These are phyloP conservation scores for Hypoxylon trugodes DNA, from an alignment of 495 filamentous ascomycete species.

Conservation along the genomic window DNA sequence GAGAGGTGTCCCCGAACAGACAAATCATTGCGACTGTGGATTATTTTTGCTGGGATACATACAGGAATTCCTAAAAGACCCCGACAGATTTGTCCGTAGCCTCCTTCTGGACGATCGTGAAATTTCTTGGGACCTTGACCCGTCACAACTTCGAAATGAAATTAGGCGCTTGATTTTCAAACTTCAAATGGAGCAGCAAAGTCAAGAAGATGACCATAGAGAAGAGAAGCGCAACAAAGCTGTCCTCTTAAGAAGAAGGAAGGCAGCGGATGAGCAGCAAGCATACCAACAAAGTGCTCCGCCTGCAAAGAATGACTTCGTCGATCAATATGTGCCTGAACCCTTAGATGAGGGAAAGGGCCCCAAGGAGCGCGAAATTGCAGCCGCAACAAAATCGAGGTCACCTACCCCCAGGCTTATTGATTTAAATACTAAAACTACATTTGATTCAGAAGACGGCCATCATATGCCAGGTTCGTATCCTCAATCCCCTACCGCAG, in stretches of 20 bases:
- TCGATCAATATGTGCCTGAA: background rate
- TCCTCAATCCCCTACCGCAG: conserved; percentile 27
- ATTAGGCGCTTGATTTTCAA: conserved; percentile 51
- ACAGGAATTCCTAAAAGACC: conserved; percentile 76
- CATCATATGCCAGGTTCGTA: conserved; percentile 16
- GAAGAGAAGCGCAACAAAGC: conserved; percentile 34
- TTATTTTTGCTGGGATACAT: conserved; percentile 85
- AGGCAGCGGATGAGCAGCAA: background rate
- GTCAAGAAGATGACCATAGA: conserved; percentile 29
- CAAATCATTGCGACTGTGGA: conserved; percentile 90
- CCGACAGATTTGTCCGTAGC: conserved; percentile 64
- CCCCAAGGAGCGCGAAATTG: background rate
- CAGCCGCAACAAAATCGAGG: background rate
- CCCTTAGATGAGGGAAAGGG: background rate
- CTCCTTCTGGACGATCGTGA: conserved; percentile 43
- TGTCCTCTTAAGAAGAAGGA: background rate
- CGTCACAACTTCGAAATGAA: conserved; percentile 44
- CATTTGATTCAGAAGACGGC: conserved; percentile 4
- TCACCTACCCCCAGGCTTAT: conserved; percentile 2
- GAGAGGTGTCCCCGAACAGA: conserved; percentile 75
- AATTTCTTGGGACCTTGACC: conserved; percentile 48
- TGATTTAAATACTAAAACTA: background rate
- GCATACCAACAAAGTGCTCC: background rate
- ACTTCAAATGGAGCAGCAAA: conserved; percentile 47
- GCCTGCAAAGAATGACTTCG: background rate